A percentile compares a stretch with the other conserved stretches of the same genome.
Evolutionary conservation across 2,329 filamentous ascomycete species (phyloP).

Genomic region (Calonectria hongkongensis): DNA sequence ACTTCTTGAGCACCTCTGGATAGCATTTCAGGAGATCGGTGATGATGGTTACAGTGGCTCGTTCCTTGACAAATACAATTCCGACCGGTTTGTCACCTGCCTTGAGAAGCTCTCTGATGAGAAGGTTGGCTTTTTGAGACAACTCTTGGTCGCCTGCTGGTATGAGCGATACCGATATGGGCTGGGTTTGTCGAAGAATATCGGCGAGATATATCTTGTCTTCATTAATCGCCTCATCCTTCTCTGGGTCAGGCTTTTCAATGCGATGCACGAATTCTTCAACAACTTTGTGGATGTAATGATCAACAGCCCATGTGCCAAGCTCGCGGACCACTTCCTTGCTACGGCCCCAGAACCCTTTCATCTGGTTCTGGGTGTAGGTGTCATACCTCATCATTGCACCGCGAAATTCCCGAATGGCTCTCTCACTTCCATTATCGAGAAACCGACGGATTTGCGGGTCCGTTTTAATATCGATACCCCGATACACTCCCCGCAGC

Average conservation of each 20-base stretch:
- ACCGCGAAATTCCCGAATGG: constrained; percentile 61
- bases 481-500: constrained; percentile 63
- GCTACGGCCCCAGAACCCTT: constrained; percentile 70
- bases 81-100: constrained; percentile 68
- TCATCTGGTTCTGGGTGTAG: constrained; percentile 73
- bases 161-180: constrained; percentile 29
- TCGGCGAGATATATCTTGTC: constrained; percentile 75
- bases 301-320: constrained; percentile 81
- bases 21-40: constrained; percentile 73
- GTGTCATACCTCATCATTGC: constrained; percentile 68
- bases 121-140: constrained; percentile 74
- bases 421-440: constrained; percentile 63
- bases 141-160: constrained; percentile 57
- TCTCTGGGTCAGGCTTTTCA: constrained; percentile 47
- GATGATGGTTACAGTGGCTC: constrained; percentile 77
- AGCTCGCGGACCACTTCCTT: constrained; percentile 73
- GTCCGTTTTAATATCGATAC: constrained; percentile 76
- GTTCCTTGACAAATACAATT: constrained; percentile 81
- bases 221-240: constrained; percentile 66
- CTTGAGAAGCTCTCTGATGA: constrained; percentile 72
- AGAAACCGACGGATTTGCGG: constrained; percentile 73
- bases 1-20: constrained; percentile 67
- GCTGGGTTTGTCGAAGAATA: constrained; percentile 61
- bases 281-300: constrained; percentile 75
- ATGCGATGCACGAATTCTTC: constrained; percentile 56